Base-by-base conservation (phyloP, 1,139 yeast genomes). In the Yamadazyma taylorii region DNA sequence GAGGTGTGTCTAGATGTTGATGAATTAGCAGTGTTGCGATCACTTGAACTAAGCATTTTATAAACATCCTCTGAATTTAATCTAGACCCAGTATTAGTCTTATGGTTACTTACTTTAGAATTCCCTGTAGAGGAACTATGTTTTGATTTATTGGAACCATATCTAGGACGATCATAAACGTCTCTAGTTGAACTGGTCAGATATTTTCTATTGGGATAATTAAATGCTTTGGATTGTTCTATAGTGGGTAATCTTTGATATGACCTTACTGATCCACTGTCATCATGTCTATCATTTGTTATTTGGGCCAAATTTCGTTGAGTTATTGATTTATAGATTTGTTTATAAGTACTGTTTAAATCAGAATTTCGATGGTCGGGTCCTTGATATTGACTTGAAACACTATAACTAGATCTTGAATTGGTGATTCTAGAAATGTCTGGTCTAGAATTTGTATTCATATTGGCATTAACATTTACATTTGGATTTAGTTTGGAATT, bases 281-380 rank as follows among this genome's bases (percentile, higher is more conserved):
- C 53, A 17, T 56, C 55, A 9, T 35, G 21, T 30, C 17, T 36
- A 3, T 39, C 45, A 19, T 54, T 56, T 9, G 48, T 32, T 29
- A 41, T 42, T 33, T 43, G 56, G 13, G 54, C 35, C 22, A 61
- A 41, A 40, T 61, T 62, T 28, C 69, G 48, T 45, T 58, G 68
- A n/a, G 72, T 60, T 12, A 68, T 58, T 6, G 70, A 64, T 37
- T 60, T 53, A 45, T 67, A 68, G 30, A 68, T 66, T 33, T 62
- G 62, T 21, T 52, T 53, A 40, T 63, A 65, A 9, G 69, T 58
- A 21, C 48, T 50, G 38, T 56, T 60, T 38, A 63, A 50, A 33
- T 61, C 64, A 3, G 40, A 31, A 32, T 42, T 46, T 17, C 42
- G 35, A 16, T 42, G 33, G 19, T 54, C 50, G 38, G 37, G 39